A percentile compares a stretch with the other conserved stretches of the same genome.
These are phyloP conservation scores for Marasmius tenuissimus DNA, from an alignment of 1,284 basidiomycete species.

Conservation along the genomic window DNA sequence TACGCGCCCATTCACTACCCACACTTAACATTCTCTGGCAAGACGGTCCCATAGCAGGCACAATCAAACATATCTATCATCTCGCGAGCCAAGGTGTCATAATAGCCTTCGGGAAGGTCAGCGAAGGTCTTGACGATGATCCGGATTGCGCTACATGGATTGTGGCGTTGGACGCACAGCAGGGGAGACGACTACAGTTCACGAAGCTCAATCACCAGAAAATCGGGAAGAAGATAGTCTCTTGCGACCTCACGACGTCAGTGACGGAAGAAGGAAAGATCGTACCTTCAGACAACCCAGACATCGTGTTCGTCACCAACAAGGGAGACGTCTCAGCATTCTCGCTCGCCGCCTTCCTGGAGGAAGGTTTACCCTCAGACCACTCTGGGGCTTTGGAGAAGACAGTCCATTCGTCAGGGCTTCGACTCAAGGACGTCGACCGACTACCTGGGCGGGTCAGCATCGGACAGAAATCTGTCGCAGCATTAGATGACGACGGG, in stretches of 20 bases:
- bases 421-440: neutral
- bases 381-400: neutral
- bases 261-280: neutral
- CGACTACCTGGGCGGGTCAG: neutral
- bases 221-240: neutral
- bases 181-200: neutral
- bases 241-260: neutral
- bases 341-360: neutral
- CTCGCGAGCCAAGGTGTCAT: neutral
- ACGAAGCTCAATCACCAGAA: conserved; percentile 1
- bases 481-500: neutral
- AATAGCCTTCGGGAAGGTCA: neutral
- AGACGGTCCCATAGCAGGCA: neutral
- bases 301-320: neutral
- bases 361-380: neutral
- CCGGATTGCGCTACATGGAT: neutral
- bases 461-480: neutral
- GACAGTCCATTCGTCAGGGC: neutral
- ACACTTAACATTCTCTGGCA: neutral
- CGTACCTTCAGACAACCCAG: neutral
- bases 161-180: neutral
- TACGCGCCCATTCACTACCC: neutral
- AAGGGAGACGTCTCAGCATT: neutral
- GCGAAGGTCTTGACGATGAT: neutral
- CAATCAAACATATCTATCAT: neutral